Evolutionary conservation across 1,284 basidiomycete genomes (phyloP), one percentile per base, ranked within the genome.

Genomic region (Boletus semigastroideus): DNA sequence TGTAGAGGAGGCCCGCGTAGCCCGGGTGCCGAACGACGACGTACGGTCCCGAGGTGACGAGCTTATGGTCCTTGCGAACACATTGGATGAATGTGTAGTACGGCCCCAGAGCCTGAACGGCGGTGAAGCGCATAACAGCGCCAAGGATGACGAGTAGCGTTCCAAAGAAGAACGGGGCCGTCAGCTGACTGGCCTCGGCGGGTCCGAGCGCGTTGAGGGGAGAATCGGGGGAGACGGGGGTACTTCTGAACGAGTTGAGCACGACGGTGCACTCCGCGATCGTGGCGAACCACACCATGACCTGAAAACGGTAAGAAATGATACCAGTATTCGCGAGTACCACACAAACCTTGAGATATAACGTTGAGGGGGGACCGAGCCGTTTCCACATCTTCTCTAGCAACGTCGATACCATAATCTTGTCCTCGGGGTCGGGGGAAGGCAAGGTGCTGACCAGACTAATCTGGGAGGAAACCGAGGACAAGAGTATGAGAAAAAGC

Each of bases 21-120:
- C 52, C 46, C 0, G 62, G 64, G 9, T 64, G 64, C 0, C 64
- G 60, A 2, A 66, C 49, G 22, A 60, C 13, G 0, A 51, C 38
- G 27, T 64, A 63, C 3, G 57, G 60, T 2, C 62, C 61, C 2
- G 16, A 41, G 9, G 57, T 63, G 6, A 62, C 22, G 3, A 64
- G 52, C 13, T 12, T 44, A 36, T 65, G 63, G 0, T 50, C 53
- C 22, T 61, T 55, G 11, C 56, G 54, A 1, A 65, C 16, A 20
- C 47, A 44, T 7, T 50, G 51, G 3, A 48, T n/a, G 9, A 55
- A 54, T 1, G 61, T 64, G 31, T 57, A 65, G n/a, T 47, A 49
- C 3, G 41, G 49, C 8, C 63, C 63, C 5, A 65, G 59, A 5
- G 45, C 16, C 11, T 45, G 54, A 28, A 49, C 54, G 17, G 56